Conservation (phyloP, 2,329 filamentous ascomycete genomes). For the Mycosphaerelloides madeirae region DNA sequence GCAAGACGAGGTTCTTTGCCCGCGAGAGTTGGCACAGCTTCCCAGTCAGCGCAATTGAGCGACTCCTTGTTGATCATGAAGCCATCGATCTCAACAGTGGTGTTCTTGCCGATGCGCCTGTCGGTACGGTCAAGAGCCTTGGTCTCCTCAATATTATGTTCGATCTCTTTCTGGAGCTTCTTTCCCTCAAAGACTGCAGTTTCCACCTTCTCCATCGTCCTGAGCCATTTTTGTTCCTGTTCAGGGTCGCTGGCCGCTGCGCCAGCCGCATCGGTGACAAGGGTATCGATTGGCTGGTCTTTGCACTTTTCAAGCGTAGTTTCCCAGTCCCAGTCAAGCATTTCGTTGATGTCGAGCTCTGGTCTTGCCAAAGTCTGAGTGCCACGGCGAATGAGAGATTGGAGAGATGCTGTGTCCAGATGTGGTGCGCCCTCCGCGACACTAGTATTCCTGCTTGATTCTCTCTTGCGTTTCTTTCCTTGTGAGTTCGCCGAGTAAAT, state of each 20-base stretch:
- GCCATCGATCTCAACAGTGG: conserved; percentile 53
- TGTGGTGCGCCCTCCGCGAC: conserved; percentile 50
- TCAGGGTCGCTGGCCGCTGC: conserved; percentile 27
- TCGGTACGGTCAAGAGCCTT: conserved; percentile 38
- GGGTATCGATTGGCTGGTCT: conserved; percentile 45
- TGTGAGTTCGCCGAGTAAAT: conserved; percentile 40
- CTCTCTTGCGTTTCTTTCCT: conserved; percentile 31
- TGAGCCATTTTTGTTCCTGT: conserved; percentile 54
- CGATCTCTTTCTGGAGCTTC: conserved; percentile 42
- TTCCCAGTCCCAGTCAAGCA: conserved; percentile 55
- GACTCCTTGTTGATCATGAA: conserved; percentile 55
- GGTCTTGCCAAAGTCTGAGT: conserved; percentile 50
- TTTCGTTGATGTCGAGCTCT: conserved; percentile 52
- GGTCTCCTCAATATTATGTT: conserved; percentile 28
- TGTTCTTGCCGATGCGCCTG: conserved; percentile 53
- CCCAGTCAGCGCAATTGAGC: conserved; percentile 50
- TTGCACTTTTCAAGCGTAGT: conserved; percentile 52
- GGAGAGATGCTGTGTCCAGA: conserved; percentile 49
- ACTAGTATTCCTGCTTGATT: conserved; percentile 22
- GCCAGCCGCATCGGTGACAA: conserved; percentile 31
- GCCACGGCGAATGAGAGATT: conserved; percentile 51
- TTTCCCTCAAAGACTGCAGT: conserved; percentile 55
- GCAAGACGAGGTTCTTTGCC: conserved; percentile 52
- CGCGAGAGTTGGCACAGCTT: conserved; percentile 54
- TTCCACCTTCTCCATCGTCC: conserved; percentile 54